A percentile compares a stretch with the other conserved stretches of the same genome.
phyloP scores from a whole-genome alignment of 768 basidiomycete species.

The Steccherinum ochraceum region DNA sequence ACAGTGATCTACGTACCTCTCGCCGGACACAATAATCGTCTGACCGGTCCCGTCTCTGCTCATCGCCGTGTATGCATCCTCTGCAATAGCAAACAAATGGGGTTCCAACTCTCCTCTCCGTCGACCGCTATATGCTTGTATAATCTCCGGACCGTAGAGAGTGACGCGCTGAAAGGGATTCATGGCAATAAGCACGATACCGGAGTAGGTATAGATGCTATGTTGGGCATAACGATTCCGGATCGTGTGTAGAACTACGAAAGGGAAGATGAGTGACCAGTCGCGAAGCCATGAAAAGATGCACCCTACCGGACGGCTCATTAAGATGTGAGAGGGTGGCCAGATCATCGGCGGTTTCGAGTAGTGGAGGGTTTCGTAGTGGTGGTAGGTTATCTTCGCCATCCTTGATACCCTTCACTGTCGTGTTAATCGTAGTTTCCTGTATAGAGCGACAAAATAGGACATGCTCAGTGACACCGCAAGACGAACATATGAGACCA shows the following conservation, averaged over 20 bases:
- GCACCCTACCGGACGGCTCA: constrained; percentile 81
- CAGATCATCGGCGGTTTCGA: constrained; percentile 97
- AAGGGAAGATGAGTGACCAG: not conserved
- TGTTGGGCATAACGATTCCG: constrained; percentile 95
- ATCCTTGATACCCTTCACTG: constrained; percentile 73
- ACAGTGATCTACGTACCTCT: constrained; percentile 60
- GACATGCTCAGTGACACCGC: not conserved
- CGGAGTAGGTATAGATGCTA: constrained; percentile 98
- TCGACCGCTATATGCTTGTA: constrained; percentile 92
- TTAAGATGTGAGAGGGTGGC: constrained; percentile 97
- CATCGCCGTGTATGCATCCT: constrained; percentile 99
- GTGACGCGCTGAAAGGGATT: constrained; percentile 98
- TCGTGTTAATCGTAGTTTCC: constrained; percentile 79
- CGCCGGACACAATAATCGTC: constrained; percentile 98
- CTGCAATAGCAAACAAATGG: constrained; percentile 97
- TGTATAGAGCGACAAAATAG: constrained; percentile 22
- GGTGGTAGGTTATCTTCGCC: constrained; percentile 81
- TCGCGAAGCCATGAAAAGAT: not conserved
- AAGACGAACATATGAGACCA: not conserved
- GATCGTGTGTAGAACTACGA: constrained; percentile 88
- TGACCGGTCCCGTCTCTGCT: constrained; percentile 89
- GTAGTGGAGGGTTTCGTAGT: constrained; percentile 89
- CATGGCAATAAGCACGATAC: constrained; percentile 97
- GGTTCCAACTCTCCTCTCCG: constrained; percentile 94
- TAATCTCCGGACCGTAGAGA: constrained; percentile 94